These are phyloP conservation scores for Oryza officinalis DNA, from an alignment of 176 grass and related monocot genomes.

Conservation along the genomic window DNA sequence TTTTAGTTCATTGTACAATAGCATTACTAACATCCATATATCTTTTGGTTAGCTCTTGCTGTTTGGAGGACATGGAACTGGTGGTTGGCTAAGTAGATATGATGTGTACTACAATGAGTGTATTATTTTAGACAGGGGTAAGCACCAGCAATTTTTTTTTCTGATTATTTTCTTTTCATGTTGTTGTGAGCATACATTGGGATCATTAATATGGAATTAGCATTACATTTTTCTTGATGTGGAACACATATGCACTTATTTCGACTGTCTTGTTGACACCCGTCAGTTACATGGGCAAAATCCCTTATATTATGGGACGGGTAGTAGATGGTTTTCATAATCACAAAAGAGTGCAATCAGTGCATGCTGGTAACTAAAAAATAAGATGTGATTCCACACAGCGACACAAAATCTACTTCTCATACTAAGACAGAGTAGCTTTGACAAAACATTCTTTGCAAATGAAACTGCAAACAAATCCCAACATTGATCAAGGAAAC, in stretches of 20 bases:
- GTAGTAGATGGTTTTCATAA: not conserved
- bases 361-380: not conserved
- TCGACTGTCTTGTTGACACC: not conserved
- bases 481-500: not conserved
- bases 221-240: not conserved
- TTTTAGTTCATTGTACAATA: not conserved
- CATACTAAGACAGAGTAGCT: slow-evolving; percentile 8
- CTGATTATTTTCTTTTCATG: not conserved
- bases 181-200: not conserved
- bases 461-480: slow-evolving; percentile 1
- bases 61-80: slow-evolving; percentile 97
- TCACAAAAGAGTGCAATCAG: not conserved
- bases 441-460: not conserved
- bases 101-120: slow-evolving; percentile 98
- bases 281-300: no score
- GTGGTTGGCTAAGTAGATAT: slow-evolving; percentile 95
- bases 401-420: not conserved
- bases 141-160: slow-evolving; percentile 11
- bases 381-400: not conserved
- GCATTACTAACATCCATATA: slow-evolving; percentile 28
- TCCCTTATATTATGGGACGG: no score
- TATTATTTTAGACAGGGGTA: slow-evolving; percentile 93
- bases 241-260: not conserved
- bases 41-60: slow-evolving; percentile 73
- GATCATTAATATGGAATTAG: no score